Evolutionary conservation across 2,329 filamentous ascomycete species (phyloP), one percentile per base, ranked within the genome.

Genomic region (Aureobasidium sp.): DNA sequence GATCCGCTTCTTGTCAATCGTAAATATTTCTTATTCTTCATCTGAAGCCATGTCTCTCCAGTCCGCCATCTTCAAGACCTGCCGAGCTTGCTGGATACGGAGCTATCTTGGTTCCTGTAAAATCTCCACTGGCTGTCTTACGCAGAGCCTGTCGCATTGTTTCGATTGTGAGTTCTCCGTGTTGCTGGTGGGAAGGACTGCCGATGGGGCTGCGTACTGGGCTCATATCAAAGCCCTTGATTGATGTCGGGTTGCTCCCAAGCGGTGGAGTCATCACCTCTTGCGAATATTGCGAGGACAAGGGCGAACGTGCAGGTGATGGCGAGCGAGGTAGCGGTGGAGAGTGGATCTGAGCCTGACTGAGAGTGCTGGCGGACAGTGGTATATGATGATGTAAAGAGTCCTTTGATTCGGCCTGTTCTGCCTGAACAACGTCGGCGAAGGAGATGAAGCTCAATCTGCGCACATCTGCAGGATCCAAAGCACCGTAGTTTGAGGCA

Each of bases 401-500:
- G 62, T 93, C 88, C 21, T 45, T 57, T 17, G 63, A 55, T 55
- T 64, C 63, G 13, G 50, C 49, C 68, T 93, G 89, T 71, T 94
- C 89, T 35, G 87, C 83, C 71, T 95, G 90, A 42, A 97, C 90
- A 10, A 97, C 90, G 69, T 97, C 93, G 63, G 93, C 92, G 74
- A 97, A 97, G 8, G 91, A 96, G 70, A 97, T 95, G 76, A 97
- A 97, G 72, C 89, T 94, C 64, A 97, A 76, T 23, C 93, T 85
- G 47, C 90, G 86, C 19, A 95, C 83, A 68, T 96, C 92, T 49
- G 84, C 81, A 40, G 81, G 82, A 68, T 96, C 91, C 63, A 93
- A 77, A 47, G 86, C 84, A 33, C 87, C 89, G 71, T 93, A 93
- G 70, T 85, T 90, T 61, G 87, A 89, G 1, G 84, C 84, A 27